Percentiles rank a stretch among this genome's conserved stretches.
phyloP scores from a whole-genome alignment of 805 yeast genomes.

The Priceomyces melissophilus region DNA sequence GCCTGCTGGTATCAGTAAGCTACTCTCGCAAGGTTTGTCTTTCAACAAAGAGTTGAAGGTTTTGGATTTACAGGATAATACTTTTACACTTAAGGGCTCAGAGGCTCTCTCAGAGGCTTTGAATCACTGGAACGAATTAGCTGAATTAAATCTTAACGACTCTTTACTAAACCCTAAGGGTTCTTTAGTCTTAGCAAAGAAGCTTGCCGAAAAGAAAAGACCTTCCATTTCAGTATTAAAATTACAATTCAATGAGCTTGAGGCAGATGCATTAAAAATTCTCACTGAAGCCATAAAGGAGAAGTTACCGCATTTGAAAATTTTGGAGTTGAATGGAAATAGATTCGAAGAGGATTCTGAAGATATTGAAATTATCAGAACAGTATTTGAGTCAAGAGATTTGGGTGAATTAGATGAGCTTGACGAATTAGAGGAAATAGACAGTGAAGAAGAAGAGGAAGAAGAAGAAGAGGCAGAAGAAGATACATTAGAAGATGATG shows the following conservation, averaged over 20 bases:
- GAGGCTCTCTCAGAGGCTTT: constrained; percentile 44
- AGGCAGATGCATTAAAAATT: constrained; percentile 56
- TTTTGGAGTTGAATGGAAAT: constrained; percentile 89
- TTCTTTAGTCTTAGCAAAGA: constrained; percentile 50
- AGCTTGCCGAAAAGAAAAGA: constrained; percentile 35
- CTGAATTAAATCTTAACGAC: constrained; percentile 84
- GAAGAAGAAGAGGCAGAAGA: constrained; percentile 55
- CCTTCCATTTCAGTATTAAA: constrained; percentile 55
- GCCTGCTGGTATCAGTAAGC: constrained; percentile 81
- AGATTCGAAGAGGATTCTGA: constrained; percentile 86
- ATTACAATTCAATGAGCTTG: constrained; percentile 87
- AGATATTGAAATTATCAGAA: constrained; percentile 55
- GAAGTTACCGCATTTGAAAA: constrained; percentile 57
- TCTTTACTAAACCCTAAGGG: constrained; percentile 83
- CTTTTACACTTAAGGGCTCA: constrained; percentile 77
- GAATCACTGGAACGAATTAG: constrained; percentile 59
- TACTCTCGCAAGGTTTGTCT: constrained; percentile 69
- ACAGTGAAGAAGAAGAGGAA: constrained; percentile 66
- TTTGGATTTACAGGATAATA: constrained; percentile 91
- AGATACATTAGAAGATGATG: constrained; percentile 49
- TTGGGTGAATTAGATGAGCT: constrained; percentile 85
- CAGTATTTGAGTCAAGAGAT: constrained; percentile 67
- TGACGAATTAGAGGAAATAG: constrained; percentile 88
- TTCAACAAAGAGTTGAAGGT: constrained; percentile 57
- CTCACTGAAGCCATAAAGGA: constrained; percentile 51